A percentile compares a stretch with the other conserved stretches of the same genome.
Conservation (phyloP, 495 filamentous ascomycete species). For the Arthonia radiata region DNA sequence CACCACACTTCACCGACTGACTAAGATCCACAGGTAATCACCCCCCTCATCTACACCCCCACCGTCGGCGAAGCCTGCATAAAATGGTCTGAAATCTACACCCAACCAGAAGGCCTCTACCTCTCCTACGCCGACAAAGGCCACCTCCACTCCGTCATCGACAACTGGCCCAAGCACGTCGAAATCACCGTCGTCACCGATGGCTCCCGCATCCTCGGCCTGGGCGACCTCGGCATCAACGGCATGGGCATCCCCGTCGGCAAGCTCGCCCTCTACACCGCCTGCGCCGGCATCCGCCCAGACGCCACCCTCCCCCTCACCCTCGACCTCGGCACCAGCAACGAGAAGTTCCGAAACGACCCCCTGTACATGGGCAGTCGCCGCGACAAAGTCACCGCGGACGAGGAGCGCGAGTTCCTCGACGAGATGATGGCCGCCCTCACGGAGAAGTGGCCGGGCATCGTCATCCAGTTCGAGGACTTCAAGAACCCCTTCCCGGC, state of each 20-base stretch:
- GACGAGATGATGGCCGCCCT: conserved; percentile 92
- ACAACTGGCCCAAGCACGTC: conserved; percentile 79
- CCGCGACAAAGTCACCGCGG: conserved; percentile 48
- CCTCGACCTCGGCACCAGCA: conserved; percentile 76
- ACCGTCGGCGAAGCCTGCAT: conserved; percentile 92
- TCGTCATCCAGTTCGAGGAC: conserved; percentile 95
- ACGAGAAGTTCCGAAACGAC: conserved; percentile 68
- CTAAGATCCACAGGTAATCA: conserved; percentile 36
- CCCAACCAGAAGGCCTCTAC: conserved; percentile 81
- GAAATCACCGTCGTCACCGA: conserved; percentile 96
- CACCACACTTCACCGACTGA: conserved; percentile 4
- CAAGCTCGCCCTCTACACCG: conserved; percentile 80
- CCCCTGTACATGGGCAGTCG: conserved; percentile 85
- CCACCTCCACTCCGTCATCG: conserved; percentile 55
- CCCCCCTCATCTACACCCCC: conserved; percentile 90
- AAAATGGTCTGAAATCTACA: conserved; percentile 89
- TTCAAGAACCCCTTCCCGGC: conserved; percentile 97
- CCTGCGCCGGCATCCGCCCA: conserved; percentile 89
- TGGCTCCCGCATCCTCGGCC: conserved; percentile 82
- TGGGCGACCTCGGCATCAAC: conserved; percentile 90
- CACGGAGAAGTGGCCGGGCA: conserved; percentile 67
- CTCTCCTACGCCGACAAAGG: conserved; percentile 76
- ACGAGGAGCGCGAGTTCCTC: conserved; percentile 79
- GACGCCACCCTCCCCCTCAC: conserved; percentile 78
- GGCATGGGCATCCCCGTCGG: conserved; percentile 94